Conservation (phyloP, 2,329 filamentous ascomycete species). For the Botryotinia convoluta region DNA sequence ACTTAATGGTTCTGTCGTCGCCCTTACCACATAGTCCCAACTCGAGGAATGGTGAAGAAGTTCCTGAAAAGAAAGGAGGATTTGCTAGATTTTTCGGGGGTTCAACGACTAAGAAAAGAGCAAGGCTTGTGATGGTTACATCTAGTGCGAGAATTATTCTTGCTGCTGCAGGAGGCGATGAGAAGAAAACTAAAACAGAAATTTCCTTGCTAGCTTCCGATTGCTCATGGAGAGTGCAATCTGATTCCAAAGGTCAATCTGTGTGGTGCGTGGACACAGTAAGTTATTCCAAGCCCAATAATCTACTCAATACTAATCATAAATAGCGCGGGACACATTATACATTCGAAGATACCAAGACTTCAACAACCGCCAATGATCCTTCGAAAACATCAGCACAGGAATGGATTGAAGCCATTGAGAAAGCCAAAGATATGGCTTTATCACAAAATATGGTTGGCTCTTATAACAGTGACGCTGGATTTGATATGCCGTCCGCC, state of each 20-base stretch:
- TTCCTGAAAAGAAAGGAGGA: slow-evolving; percentile 91
- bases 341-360: slow-evolving; percentile 90
- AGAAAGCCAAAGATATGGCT: slow-evolving; percentile 82
- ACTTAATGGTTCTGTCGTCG: slow-evolving; percentile 78
- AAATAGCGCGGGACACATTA: slow-evolving; percentile 76
- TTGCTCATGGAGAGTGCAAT: slow-evolving; percentile 73
- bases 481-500: slow-evolving; percentile 66
- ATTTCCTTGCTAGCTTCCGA: slow-evolving; percentile 77
- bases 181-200: slow-evolving; percentile 93
- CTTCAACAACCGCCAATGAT: slow-evolving; percentile 57
- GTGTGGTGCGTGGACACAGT: slow-evolving; percentile 93
- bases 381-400: slow-evolving; percentile 68
- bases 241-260: slow-evolving; percentile 82
- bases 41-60: slow-evolving; percentile 67
- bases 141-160: slow-evolving; percentile 87
- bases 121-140: slow-evolving; percentile 91
- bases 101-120: slow-evolving; percentile 86
- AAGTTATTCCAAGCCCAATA: slow-evolving; percentile 43
- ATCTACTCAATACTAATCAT: slow-evolving; percentile 21
- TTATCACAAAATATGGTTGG: slow-evolving; percentile 66
- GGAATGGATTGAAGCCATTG: slow-evolving; percentile 89
- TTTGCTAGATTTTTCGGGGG: slow-evolving; percentile 92
- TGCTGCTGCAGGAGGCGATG: slow-evolving; percentile 86
- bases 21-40: slow-evolving; percentile 73
- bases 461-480: slow-evolving; percentile 64